Base-by-base conservation (phyloP, 192 early-diverging fungal genomes). In the Gryganskiella cystojenkinii region DNA sequence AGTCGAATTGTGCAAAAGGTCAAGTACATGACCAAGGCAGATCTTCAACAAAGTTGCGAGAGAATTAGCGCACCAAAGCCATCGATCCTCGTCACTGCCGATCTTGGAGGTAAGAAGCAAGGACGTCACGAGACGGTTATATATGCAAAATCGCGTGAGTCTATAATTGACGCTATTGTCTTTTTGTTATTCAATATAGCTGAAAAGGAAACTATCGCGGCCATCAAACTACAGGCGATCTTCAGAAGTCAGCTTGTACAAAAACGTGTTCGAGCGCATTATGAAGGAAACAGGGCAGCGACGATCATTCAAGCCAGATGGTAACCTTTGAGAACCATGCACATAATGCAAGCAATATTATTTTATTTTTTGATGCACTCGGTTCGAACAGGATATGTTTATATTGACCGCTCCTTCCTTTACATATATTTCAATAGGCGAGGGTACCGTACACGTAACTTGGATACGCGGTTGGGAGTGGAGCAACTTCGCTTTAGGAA, bases 401-500 rank as follows among this genome's bases (percentile, higher is more conserved):
- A 44, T 0, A 27, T 31, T 4, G 3, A 30, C 19, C 1, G n/a
- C 4, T 20, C 13, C 28, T 8, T 3, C 3, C 2, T 17, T 31
- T 58, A 19, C 8, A 27, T 52, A 35, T 14, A 15, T 27, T n/a
- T 34, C 22, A 4, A 30, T 44, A 76, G 72, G 74, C 74, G 74
- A 33, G 74, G 74, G 33, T 78, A 78, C 42, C 45, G 67, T n/a
- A 69, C 74, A 11, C 14, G 74, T 25, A 69, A 50, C 14, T 28
- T 78, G 7, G 74, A 78, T 43, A 78, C 74, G 7, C 65, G 74
- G 2, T 33, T 78, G 4, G 74, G 66, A 2, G 74, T 78, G 11
- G 74, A 78, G 15, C 74, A 78, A 31, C 56, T 78, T 35, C 74
- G 74, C 11, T 78, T 78, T 50, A 67, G 74, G 30, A 78, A 78